Evolutionary conservation across 768 basidiomycete species (phyloP), one percentile per base, ranked within the genome.

Genomic region (Naganishia randhawae): DNA sequence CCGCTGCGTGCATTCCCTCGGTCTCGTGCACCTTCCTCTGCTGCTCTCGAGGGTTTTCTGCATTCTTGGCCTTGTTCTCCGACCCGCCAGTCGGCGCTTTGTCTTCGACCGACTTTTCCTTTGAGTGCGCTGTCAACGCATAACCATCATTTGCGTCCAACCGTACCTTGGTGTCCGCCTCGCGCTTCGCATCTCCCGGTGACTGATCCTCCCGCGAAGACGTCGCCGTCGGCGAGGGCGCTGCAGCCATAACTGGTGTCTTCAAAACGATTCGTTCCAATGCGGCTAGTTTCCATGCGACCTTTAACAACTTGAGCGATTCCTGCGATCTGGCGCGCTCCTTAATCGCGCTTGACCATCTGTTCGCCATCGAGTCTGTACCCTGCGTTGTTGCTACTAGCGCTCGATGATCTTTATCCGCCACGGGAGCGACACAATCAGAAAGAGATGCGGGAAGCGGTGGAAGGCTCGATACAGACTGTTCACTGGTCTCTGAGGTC

Each of bases 271-370:
- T 33, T 25, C 57, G n/a, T 25, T 61, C 57, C 22, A 61, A 39
- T 1, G 39, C 57, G 11, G 57, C 57, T 25, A 61, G 17, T 14
- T 61, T 61, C 57, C 57, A 61, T 13, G 57, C 57, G 19, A 61
- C 57, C 17, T 61, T 61, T 22, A 61, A 35, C 35, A 61, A 29
- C 39, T 61, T 61, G 37, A 61, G 22, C 57, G 57, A 61, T 29
- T 61, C 57, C 17, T 39, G 19, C 8, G 57, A 61, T 19, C 37
- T 39, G 6, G 57, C 57, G 17, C 57, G 57, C 10, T 61, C 57
- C 37, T 42, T 61, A 14, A 61, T 37, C n/a, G n/a, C 27, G 22
- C 39, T 61, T 11, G 57, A 61, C 57, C 57, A 61, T 41, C n/a
- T 41, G 3, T 35, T 14, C 16, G 35, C 25, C 25, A 22, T 25